Evolutionary conservation across 495 filamentous ascomycete species (phyloP).

Genomic region (Recurvomyces mirabilis): DNA sequence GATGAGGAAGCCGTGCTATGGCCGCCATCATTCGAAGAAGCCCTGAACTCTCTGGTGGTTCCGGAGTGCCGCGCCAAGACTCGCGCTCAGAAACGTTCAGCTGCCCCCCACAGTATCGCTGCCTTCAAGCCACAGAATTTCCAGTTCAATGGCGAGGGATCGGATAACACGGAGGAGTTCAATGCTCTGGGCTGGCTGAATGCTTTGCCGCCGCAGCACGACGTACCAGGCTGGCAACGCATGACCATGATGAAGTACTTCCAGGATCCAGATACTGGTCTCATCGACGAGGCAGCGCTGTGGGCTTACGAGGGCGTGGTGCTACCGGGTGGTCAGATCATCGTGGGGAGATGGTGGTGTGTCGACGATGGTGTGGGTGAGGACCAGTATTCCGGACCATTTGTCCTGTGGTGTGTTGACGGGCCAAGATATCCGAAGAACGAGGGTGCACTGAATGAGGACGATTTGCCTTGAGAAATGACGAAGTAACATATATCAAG

Average conservation of each 20-base stretch:
- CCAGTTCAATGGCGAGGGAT: constrained; percentile 21
- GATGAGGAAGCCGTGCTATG: constrained; percentile 10
- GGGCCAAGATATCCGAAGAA: constrained; percentile 1
- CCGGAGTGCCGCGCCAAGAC: constrained; percentile 14
- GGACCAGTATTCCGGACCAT: constrained; percentile 23
- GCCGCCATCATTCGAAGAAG: constrained; percentile 25
- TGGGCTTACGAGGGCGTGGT: constrained; percentile 36
- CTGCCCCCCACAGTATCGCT: not conserved
- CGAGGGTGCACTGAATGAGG: not conserved
- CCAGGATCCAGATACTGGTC: constrained; percentile 10
- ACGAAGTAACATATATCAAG: not conserved
- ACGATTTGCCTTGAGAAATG: not conserved
- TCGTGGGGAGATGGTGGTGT: constrained; percentile 32
- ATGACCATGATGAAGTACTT: constrained; percentile 33
- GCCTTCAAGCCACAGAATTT: constrained; percentile 10
- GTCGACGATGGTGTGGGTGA: constrained; percentile 9
- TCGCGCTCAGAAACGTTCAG: constrained; percentile 24
- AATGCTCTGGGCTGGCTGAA: constrained; percentile 28
- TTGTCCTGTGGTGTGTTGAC: constrained; percentile 22
- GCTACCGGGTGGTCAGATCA: constrained; percentile 30
- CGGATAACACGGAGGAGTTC: constrained; percentile 24
- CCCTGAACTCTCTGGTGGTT: constrained; percentile 17
- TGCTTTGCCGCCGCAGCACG: constrained; percentile 26
- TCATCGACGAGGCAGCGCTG: constrained; percentile 19
- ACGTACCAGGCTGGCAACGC: constrained; percentile 31